Evolutionary conservation across 768 basidiomycete genomes (phyloP), one percentile per base, ranked within the genome.

Genomic region (Mrakia hoshinonis): DNA sequence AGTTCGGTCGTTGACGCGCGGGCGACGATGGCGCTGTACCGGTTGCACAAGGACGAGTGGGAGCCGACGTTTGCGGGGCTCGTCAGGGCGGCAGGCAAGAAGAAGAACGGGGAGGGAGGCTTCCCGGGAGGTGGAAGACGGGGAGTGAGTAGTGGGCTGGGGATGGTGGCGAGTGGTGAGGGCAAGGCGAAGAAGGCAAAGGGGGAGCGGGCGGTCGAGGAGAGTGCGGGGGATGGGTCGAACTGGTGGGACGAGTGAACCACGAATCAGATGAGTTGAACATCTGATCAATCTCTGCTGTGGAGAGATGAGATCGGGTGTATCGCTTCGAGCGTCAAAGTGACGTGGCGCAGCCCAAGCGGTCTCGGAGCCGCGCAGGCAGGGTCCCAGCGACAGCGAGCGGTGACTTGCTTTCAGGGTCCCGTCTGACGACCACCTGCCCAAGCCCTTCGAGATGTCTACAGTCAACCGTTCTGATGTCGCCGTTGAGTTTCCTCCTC

Each of bases 11-110:
- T 86, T 22, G 94, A 98, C 78, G 92, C 94, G 0, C 85, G 94
- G 65, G 95, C 94, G 0, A 90, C 93, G 0, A 96, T 99, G 92
- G 94, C 92, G 0, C 82, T 97, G 48, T 97, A 89, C 78, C 84
- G 92, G 9, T 77, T 94, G 22, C 84, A 93, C 79, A 87, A 89
- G 75, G 86, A 86, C 65, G 83, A 85, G 60, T 98, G 91, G 91
- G 94, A 98, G 74, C 82, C 83, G n/a, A 78, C 80, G 5, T 78
- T 81, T 26, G 11, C 78, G 70, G 67, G 73, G 73, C 49, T 67
- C 77, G n/a, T 78, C 75, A 39, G 68, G 68, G 73, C 74, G 43
- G n/a, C 63, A 38, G 31, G 67, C 12, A 67, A 66, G 60, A 73
- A 74, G 60, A 68, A 74, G 61, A 55, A 63, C 47, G 64, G 73